Base-by-base conservation (phyloP, 495 filamentous ascomycete species). In the Trichoderma gamsii region DNA sequence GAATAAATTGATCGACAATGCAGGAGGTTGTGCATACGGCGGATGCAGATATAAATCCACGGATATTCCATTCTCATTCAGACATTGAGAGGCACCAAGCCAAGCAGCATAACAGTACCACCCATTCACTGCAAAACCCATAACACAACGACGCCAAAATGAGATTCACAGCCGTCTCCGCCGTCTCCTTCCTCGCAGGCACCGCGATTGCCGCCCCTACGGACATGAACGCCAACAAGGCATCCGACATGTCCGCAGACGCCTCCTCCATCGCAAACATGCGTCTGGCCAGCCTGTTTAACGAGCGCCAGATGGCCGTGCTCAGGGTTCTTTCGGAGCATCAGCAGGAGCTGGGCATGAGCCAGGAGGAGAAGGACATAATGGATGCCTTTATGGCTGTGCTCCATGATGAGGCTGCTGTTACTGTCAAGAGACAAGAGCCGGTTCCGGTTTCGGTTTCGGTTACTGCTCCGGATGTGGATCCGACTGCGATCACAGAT, bases 161-260 rank as follows among this genome's bases (percentile, higher is more conserved):
- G 56, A 27, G 25, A 13, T 32, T 61, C 56, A 61, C 56, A 23
- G 23, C 51, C 18, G 29, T 23, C 56, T 32, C 56, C 56, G 25
- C 16, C 56, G 25, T 61, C 56, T 61, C 56, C 8, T 25, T 61
- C 56, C 56, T 61, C 25, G 56, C 56, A 8, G 25, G 56, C 56
- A 61, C 7, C 56, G 56, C 56, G 3, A 12, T 61, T 13, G 56
- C 56, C 11, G 56, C 56, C 4, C 56, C 56, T 11, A 61, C 56
- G 5, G 56, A 61, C 56, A 29, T 61, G 56, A 21, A 61, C 3
- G 2, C 11, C 25, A 32, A 61, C 56, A 15, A 13, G 4, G 25
- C 56, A 9, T 2, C 23, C 25, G 56, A 29, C 23, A 32, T 61
- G 25, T 61, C 56, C 25, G 9, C 56, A 61, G 56, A 61, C 56